These are phyloP conservation scores for Hypericum perforatum DNA, from an alignment of 345 rosid species.

Conservation along the genomic window DNA sequence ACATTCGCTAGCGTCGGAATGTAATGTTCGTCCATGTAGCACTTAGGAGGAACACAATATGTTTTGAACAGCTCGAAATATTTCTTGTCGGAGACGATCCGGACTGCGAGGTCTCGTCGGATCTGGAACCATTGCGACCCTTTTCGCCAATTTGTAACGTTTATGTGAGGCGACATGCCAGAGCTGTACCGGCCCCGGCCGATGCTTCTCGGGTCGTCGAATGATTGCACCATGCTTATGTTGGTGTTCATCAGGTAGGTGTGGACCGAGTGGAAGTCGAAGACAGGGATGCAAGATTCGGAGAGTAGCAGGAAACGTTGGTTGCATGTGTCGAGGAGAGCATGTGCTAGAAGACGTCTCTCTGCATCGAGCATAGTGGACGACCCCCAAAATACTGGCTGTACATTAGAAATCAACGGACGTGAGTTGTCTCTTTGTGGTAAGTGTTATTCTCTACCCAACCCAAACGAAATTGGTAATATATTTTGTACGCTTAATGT, in stretches of 20 bases:
- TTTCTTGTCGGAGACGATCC: constrained; percentile 33
- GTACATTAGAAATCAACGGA: too few species aligned
- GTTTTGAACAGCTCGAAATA: constrained; percentile 34
- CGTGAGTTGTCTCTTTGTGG: too few species aligned
- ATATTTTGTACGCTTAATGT: too few species aligned
- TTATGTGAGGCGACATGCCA: constrained; percentile 42
- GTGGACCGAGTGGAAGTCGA: constrained; percentile 42
- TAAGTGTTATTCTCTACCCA: too few species aligned
- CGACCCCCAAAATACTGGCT: too few species aligned
- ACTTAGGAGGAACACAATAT: constrained; percentile 34
- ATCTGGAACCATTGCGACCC: constrained; percentile 83
- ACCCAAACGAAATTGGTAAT: too few species aligned
- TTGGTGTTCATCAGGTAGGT: constrained; percentile 40
- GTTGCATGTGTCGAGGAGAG: constrained; percentile 49
- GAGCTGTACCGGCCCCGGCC: constrained; percentile 60
- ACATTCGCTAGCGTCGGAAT: constrained; percentile 49
- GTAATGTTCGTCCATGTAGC: constrained; percentile 69
- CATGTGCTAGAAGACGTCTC: constrained; percentile 57
- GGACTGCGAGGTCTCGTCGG: constrained; percentile 37
- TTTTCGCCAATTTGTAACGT: constrained; percentile 58
- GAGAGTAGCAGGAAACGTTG: constrained; percentile 67
- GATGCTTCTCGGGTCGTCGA: constrained; percentile 34
- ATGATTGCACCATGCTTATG: constrained; percentile 36
- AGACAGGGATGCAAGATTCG: constrained; percentile 62
- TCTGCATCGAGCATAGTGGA: constrained; percentile 10